A percentile compares a stretch with the other conserved stretches of the same genome.
Conservation (phyloP, 1,139 yeast species). For the Protomyces inundatus region DNA sequence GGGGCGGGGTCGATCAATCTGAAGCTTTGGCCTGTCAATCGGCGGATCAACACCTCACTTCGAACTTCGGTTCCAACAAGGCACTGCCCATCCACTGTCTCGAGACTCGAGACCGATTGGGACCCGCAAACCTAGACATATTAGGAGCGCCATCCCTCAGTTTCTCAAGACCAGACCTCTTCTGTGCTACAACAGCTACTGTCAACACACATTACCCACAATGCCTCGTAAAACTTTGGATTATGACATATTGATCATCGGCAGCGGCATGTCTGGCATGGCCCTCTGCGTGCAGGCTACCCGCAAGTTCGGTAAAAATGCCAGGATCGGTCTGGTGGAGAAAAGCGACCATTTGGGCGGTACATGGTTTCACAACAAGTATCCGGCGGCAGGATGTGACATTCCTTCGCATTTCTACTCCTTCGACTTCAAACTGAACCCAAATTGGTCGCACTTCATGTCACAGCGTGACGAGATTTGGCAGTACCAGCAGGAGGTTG, state of each 20-base stretch:
- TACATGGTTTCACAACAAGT: conserved; percentile 18
- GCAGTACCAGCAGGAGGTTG: conserved; percentile 33
- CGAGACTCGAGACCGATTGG: too few species aligned
- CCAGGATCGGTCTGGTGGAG: conserved; percentile 16
- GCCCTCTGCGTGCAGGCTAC: conserved; percentile 22
- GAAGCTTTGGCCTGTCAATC: too few species aligned
- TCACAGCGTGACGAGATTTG: conserved; percentile 34
- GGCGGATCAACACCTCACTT: too few species aligned
- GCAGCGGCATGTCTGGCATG: conserved; percentile 25
- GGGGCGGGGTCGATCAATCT: too few species aligned
- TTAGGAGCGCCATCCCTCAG: too few species aligned
- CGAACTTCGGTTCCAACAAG: too few species aligned
- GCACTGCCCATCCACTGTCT: too few species aligned
- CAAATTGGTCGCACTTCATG: conserved; percentile 35
- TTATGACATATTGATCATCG: conserved; percentile 17
- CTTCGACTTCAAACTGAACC: conserved; percentile 35
- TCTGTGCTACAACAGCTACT: too few species aligned
- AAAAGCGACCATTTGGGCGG: conserved; percentile 16
- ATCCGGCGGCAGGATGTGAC: conserved; percentile 24
- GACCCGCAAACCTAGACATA: too few species aligned
- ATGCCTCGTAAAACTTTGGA: not conserved
- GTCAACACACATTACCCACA: too few species aligned
- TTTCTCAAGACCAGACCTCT: too few species aligned
- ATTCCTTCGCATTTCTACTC: conserved; percentile 35
- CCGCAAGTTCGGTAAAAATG: conserved; percentile 2